Conservation (phyloP, 208 protist species). For the Leishmania arabica region DNA sequence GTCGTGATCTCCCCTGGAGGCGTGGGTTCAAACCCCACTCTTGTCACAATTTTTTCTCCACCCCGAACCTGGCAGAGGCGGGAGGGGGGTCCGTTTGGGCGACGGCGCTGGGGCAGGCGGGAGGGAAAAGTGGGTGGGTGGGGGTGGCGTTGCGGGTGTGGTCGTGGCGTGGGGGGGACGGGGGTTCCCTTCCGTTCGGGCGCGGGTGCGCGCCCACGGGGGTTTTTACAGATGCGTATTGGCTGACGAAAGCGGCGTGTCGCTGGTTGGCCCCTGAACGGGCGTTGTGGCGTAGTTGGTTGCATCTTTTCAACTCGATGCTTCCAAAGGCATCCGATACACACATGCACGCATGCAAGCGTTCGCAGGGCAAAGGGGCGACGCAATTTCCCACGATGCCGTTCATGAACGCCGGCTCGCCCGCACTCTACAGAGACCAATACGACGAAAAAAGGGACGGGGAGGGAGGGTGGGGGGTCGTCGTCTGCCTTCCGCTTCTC, state of each 20-base stretch:
- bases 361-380: neutral
- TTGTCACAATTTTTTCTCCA: constrained; percentile 35
- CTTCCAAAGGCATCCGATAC: neutral
- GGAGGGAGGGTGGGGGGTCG: neutral
- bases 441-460: neutral
- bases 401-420: neutral
- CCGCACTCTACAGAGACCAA: neutral
- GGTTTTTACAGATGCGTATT: neutral
- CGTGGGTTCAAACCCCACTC: constrained; percentile 58
- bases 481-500: neutral
- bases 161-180: too few relatives aligned
- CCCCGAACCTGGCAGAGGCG: too few relatives aligned
- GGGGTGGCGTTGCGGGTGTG: neutral
- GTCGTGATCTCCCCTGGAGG: constrained; percentile 56
- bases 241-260: neutral
- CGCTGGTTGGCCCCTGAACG: neutral
- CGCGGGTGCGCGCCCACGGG: too few relatives aligned
- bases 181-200: too few relatives aligned
- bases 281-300: neutral
- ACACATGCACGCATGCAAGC: neutral
- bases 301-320: neutral
- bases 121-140: neutral
- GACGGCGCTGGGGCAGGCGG: too few relatives aligned
- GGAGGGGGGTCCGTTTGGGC: rapidly evolving
- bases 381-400: neutral